These are phyloP conservation scores for Pulveroboletus ravenelii DNA, from an alignment of 768 basidiomycete species.

Conservation along the genomic window DNA sequence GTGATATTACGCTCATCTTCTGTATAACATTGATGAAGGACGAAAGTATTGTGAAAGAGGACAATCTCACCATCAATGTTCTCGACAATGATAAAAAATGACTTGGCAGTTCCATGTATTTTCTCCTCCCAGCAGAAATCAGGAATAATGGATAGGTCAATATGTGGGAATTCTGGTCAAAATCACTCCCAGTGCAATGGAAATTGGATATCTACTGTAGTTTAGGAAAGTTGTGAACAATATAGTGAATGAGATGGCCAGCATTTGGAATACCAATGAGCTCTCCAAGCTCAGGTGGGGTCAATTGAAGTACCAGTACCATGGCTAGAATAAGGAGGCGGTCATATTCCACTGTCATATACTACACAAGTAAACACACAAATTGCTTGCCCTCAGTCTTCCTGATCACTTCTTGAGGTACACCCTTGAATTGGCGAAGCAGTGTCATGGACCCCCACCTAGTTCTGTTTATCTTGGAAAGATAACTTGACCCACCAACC, in stretches of 20 bases:
- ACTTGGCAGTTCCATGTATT: conserved; percentile 82
- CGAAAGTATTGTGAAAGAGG: conserved; percentile 90
- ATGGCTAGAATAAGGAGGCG: conserved; percentile 49
- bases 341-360: background rate
- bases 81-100: conserved; percentile 91
- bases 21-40: conserved; percentile 87
- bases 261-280: conserved; percentile 92
- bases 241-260: conserved; percentile 83
- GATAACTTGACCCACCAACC: conserved; percentile 96
- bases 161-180: conserved; percentile 42
- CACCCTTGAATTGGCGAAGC: conserved; percentile 89
- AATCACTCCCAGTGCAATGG: background rate
- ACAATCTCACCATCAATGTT: conserved; percentile 97
- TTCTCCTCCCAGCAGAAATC: conserved; percentile 99
- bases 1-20: conserved; percentile 94
- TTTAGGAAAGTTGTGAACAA: conserved; percentile 96
- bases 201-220: conserved; percentile 55
- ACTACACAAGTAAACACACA: conserved; percentile 40
- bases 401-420: conserved; percentile 77
- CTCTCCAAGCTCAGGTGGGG: conserved; percentile 90
- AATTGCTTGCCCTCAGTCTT: conserved; percentile 98
- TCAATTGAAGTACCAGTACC: conserved; percentile 94
- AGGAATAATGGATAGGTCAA: conserved; percentile 92
- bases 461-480: conserved; percentile 72
- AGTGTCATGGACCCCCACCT: conserved; percentile 99